Conservation (phyloP, 768 basidiomycete species). For the Boletus fagicola region DNA sequence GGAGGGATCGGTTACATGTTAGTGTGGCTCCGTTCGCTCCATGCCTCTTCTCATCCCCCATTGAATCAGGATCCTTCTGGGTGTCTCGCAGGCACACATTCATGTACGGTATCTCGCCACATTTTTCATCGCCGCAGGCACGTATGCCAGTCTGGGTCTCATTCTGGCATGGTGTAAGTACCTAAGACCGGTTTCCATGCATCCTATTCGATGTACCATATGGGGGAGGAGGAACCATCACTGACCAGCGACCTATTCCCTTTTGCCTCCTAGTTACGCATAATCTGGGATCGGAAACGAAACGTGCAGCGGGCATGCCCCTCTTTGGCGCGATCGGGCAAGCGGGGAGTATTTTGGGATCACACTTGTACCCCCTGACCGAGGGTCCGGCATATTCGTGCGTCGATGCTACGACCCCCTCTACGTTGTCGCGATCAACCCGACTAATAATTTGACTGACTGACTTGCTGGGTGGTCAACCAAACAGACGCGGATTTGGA, state of each 20-base stretch:
- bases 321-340: slow-evolving; percentile 44
- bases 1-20: slow-evolving; percentile 46
- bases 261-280: slow-evolving; percentile 34
- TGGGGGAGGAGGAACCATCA: not conserved
- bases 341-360: slow-evolving; percentile 40
- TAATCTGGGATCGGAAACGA: slow-evolving; percentile 46
- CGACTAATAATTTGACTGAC: not conserved
- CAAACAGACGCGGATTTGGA: no score
- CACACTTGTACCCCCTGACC: slow-evolving; percentile 41
- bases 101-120: slow-evolving; percentile 46
- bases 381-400: slow-evolving; percentile 42
- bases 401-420: not conserved
- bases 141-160: slow-evolving; percentile 45
- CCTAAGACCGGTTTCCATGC: not conserved
- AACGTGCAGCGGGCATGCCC: slow-evolving; percentile 42
- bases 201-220: not conserved
- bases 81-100: slow-evolving; percentile 27
- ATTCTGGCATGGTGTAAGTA: slow-evolving; percentile 49
- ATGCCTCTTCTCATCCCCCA: not conserved
- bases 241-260: not conserved
- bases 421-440: not conserved
- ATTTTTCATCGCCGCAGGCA: slow-evolving; percentile 45
- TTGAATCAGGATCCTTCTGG: slow-evolving; percentile 33
- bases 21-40: not conserved
- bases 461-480: not conserved